Evolutionary conservation across 805 yeast species (phyloP).

Genomic region (Debaryomyces prosopidis): DNA sequence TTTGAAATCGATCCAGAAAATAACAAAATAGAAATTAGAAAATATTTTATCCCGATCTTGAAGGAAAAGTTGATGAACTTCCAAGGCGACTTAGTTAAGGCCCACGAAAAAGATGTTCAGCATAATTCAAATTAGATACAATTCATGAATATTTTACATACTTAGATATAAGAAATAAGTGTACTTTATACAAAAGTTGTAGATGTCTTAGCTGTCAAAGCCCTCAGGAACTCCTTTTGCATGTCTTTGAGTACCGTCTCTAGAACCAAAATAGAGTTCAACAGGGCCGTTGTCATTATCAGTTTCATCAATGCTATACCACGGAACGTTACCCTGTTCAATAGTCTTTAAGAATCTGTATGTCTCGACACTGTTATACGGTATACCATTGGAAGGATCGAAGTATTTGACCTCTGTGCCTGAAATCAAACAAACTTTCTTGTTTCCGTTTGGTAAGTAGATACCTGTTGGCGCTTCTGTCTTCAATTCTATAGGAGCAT

Average conservation of each 20-base stretch:
- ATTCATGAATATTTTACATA: neutral
- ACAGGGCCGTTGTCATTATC: conserved; percentile 54
- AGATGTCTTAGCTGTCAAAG: conserved; percentile 42
- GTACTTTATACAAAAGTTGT: neutral
- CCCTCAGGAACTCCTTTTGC: conserved; percentile 91
- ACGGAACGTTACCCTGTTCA: conserved; percentile 48
- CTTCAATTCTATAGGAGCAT: conserved; percentile 44
- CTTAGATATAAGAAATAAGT: neutral
- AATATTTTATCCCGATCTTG: conserved; percentile 53
- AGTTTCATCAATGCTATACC: conserved; percentile 52
- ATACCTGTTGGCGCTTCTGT: conserved; percentile 79
- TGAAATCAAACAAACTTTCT: conserved; percentile 69
- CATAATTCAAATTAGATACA: conserved; percentile 28
- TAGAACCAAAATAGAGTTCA: conserved; percentile 41
- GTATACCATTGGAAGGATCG: conserved; percentile 87
- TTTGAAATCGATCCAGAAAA: conserved; percentile 45
- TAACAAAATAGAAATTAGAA: conserved; percentile 43
- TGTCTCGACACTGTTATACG: conserved; percentile 82
- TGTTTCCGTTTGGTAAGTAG: conserved; percentile 66
- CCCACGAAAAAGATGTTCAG: conserved; percentile 65
- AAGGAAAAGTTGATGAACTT: conserved; percentile 51
- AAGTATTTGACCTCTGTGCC: conserved; percentile 80
- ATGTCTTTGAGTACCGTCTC: conserved; percentile 59
- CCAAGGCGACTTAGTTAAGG: conserved; percentile 59
- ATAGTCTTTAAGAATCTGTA: conserved; percentile 59